phyloP scores from a whole-genome alignment of 2,329 filamentous ascomycete species.

The Tolypocladium inflatum region DNA sequence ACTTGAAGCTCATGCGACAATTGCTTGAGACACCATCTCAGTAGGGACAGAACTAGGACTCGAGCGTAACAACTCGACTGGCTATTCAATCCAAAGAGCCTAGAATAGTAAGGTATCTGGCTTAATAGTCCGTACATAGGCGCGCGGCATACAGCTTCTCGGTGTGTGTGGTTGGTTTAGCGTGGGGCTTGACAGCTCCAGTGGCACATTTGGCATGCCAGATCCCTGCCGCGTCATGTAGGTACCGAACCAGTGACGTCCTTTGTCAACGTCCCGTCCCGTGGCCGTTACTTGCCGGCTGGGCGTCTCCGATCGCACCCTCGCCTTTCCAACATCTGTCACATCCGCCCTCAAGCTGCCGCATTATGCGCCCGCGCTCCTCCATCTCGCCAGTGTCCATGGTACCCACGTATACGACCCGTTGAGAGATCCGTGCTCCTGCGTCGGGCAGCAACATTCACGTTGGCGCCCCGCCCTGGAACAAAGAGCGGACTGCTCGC shows the following conservation, averaged over 20 bases:
- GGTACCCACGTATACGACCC: no score
- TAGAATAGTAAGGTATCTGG: background rate
- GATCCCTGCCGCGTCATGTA: background rate
- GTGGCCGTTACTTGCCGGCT: background rate
- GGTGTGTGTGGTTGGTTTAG: background rate
- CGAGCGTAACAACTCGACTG: background rate
- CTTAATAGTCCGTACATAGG: no score
- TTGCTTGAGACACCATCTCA: background rate
- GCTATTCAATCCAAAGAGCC: background rate
- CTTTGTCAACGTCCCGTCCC: background rate
- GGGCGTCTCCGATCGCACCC: background rate
- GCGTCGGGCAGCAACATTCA: background rate
- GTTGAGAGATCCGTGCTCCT: background rate
- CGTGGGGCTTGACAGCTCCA: background rate
- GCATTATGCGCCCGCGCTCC: background rate
- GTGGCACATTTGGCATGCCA: background rate
- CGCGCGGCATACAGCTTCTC: no score
- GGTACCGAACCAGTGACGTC: background rate
- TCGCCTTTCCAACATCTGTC: background rate
- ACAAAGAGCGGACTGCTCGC: background rate
- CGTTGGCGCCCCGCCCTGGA: conserved; percentile 4
- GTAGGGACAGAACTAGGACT: background rate
- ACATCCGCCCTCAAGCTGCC: background rate
- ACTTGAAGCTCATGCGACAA: background rate
- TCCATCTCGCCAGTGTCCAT: background rate